Base-by-base conservation (phyloP, 257 asterid genomes). In the Capsicum baccatum region DNA sequence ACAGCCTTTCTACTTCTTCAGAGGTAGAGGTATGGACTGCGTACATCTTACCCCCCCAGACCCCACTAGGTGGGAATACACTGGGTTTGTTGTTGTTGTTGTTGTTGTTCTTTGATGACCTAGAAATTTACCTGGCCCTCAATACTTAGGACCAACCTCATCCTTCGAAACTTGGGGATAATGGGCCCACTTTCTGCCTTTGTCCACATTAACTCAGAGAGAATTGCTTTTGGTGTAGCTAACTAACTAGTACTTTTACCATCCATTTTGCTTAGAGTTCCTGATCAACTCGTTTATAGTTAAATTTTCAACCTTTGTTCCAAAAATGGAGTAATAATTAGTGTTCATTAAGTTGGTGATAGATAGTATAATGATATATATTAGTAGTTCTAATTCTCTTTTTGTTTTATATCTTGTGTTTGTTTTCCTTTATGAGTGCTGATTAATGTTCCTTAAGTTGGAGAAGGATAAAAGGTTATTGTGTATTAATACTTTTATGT, bases 211-310 rank as follows among this genome's bases (percentile, higher is more conserved):
- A 35, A 67, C 37, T 67, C 21, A 13, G 76, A 35, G 17, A 67
- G 12, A 67, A 67, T 35, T 67, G 52, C 21, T 67, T 67, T 37
- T 67, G 19, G 4, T 35, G 76, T 67, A 35, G 76, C 21, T 48
- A 67, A 67, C 50, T 67, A 67, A 67, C 76, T 37, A 8, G 81
- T 74, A 73, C 80, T 71, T 71, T 19, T 73, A 21, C 60, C 8
- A 21, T 21, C 60, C 81, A 50, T 50, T 48, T 21, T 74, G 44
- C 39, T 74, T 50, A 13, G 81, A 74, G 47, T 74, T 74, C 62
- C 62, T 50, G 8, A 74, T 74, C n/a, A 48, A 74, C 62, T 50
- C 10, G 19, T 48, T 13, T 48, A 7, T 50, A 74, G n/a, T 50
- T 11, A 50, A 21, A 50, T 0, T 48, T 19, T 73, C 6, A 15